Evolutionary conservation across 805 yeast genomes (phyloP).

Genomic region (Barnettozyma wickerhamii): DNA sequence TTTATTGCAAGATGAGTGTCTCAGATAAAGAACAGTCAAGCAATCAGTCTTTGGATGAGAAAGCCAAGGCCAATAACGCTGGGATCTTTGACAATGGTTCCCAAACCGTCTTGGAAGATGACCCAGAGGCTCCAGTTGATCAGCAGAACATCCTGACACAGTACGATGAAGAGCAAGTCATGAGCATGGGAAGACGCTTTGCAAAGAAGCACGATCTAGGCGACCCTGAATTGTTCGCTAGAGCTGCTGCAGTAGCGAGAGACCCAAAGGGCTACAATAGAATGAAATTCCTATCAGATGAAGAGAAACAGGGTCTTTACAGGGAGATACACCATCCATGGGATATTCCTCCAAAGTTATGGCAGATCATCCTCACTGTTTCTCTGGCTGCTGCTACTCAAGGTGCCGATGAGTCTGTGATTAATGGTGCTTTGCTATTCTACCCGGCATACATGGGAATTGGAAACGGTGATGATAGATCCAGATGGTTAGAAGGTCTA

Average conservation of each 20-base stretch:
- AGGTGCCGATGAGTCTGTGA: conserved; percentile 77
- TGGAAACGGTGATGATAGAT: conserved; percentile 38
- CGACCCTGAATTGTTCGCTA: conserved; percentile 50
- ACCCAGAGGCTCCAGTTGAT: conserved; percentile 3
- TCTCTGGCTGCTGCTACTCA: conserved; percentile 77
- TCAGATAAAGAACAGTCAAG: not conserved
- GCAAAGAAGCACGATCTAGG: conserved; percentile 48
- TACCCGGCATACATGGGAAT: conserved; percentile 56
- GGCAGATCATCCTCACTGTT: conserved; percentile 57
- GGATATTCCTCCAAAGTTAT: conserved; percentile 39
- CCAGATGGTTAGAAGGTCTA: conserved; percentile 57
- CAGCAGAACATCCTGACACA: conserved; percentile 44
- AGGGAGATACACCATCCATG: conserved; percentile 45
- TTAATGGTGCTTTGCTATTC: conserved; percentile 65
- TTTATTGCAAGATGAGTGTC: not conserved
- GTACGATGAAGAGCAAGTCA: conserved; percentile 58
- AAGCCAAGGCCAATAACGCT: not conserved
- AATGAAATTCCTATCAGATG: conserved; percentile 51
- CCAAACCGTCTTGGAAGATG: conserved; percentile 1
- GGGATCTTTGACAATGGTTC: conserved; percentile 4
- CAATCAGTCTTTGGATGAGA: not conserved
- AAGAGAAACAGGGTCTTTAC: conserved; percentile 48
- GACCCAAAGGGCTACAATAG: conserved; percentile 52
- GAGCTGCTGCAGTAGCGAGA: conserved; percentile 67
- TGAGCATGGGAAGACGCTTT: conserved; percentile 66